Base-by-base conservation (phyloP, 305 asterid species). In the Solanum chacoense region DNA sequence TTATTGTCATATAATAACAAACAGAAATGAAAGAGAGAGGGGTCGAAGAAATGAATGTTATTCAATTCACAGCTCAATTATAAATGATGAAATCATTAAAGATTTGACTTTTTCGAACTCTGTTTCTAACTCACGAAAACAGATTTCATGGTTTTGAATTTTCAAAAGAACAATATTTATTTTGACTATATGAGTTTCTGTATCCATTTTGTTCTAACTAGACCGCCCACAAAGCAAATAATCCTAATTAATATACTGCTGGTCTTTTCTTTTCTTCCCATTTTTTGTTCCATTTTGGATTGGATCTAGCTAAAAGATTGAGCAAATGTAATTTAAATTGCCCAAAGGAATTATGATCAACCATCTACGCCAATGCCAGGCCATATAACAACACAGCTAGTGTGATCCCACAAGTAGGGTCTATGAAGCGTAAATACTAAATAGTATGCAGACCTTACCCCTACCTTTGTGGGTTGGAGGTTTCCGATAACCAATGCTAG, bases 61-160 rank as follows among this genome's bases (percentile, higher is more conserved):
- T 16, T 50, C 67, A 55, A 55, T 55, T 55, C 69, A 8, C 26
- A 0, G 26, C 8, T 67, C 74, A 67, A 24, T 67, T 67, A 67
- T 67, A 67, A 67, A 67, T 11, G 4, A 24, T 65, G 31, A 65
- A 65, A 65, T 65, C 7, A 20, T n/a, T 10, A 67, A 67, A 67
- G 8, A 67, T 24, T 67, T 67, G 32, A 67, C 8, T 24, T 67
- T 55, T 67, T 67, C 9, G 0, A 67, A 67, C 74, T 65, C 3
- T 0, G 2, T 18, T 7, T 65, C 16, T 9, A n/a, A 4, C 14
- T 8, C 13, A 9, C 73, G 0, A 65, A n/a, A n/a, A 5, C 31
- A 65, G 73, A 65, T 10, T 6, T 65, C 29, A 10, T 65, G 14
- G 29, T n/a, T 65, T 16, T 65, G 73, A 16, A 5, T 4, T 63